A percentile compares a stretch with the other conserved stretches of the same genome.
These are phyloP conservation scores for Ascochyta clinopodiicola DNA, from an alignment of 2,329 filamentous ascomycete species.

Conservation along the genomic window DNA sequence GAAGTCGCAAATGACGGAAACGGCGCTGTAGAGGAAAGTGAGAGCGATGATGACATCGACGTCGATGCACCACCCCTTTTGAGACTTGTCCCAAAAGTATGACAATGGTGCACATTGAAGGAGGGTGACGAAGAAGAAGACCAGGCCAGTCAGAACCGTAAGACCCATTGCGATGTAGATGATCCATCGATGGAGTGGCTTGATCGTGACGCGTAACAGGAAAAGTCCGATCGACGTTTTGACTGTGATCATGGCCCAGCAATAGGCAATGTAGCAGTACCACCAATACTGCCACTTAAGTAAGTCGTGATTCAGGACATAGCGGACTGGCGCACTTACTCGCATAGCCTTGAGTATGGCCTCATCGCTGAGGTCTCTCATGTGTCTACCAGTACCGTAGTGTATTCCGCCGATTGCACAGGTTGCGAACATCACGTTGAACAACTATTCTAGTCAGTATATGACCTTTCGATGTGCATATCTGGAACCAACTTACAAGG, in stretches of 20 bases:
- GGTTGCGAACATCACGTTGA: constrained; percentile 40
- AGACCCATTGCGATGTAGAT: constrained; percentile 48
- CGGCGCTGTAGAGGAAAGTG: constrained; percentile 56
- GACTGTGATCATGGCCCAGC: constrained; percentile 39
- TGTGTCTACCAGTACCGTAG: constrained; percentile 44
- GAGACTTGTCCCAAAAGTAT: constrained; percentile 57
- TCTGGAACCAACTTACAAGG: constrained; percentile 24
- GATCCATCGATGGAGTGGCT: constrained; percentile 39
- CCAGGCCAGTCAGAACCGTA: constrained; percentile 46
- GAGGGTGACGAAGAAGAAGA: constrained; percentile 56
- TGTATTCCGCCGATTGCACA: constrained; percentile 40
- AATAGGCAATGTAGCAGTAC: constrained; percentile 45
- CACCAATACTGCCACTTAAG: constrained; percentile 39
- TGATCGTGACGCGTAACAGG: constrained; percentile 43
- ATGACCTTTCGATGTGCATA: not conserved
- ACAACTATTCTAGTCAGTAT: constrained; percentile 21
- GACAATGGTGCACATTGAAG: constrained; percentile 59
- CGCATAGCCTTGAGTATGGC: constrained; percentile 36
- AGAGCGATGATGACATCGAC: constrained; percentile 50
- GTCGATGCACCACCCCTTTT: constrained; percentile 51
- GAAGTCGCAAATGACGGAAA: constrained; percentile 57
- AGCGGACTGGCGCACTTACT: constrained; percentile 22
- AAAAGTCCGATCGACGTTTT: constrained; percentile 46
- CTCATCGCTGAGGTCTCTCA: constrained; percentile 30
- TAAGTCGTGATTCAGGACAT: not conserved